Percentiles rank a stretch among this genome's conserved stretches.
Conservation (phyloP, 2,329 filamentous ascomycete species). For the Cladophialophora bantiana region DNA sequence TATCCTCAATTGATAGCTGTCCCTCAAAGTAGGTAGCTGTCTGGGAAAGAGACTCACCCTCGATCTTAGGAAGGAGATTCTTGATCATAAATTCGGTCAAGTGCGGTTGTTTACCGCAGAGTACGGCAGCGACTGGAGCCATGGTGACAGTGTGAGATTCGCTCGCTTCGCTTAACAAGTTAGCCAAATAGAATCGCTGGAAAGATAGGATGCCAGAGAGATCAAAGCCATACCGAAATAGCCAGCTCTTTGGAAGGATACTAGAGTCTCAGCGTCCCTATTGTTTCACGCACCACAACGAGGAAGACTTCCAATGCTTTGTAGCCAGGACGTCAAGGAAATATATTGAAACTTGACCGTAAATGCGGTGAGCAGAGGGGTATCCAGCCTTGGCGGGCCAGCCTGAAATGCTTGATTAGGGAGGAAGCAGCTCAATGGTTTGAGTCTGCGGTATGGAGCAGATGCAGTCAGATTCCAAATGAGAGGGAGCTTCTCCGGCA, state of each 20-base stretch:
- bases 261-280: background rate
- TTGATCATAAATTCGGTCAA: constrained; percentile 27
- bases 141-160: constrained; percentile 9
- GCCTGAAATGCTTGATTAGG: background rate
- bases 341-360: background rate
- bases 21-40: background rate
- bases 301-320: background rate
- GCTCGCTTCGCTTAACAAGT: background rate
- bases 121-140: constrained; percentile 28
- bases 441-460: no score
- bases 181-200: background rate
- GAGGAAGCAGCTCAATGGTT: background rate
- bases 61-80: constrained; percentile 29
- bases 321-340: background rate
- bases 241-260: background rate
- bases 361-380: constrained; percentile 5
- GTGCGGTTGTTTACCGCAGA: constrained; percentile 30
- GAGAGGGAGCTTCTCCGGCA: no score
- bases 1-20: background rate
- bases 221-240: background rate
- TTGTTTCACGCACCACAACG: background rate
- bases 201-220: background rate
- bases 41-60: constrained; percentile 22
- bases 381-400: background rate
- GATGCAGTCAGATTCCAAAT: no score